phyloP scores from a whole-genome alignment of 75 land plant genomes.

The Cryptomeria japonica region DNA sequence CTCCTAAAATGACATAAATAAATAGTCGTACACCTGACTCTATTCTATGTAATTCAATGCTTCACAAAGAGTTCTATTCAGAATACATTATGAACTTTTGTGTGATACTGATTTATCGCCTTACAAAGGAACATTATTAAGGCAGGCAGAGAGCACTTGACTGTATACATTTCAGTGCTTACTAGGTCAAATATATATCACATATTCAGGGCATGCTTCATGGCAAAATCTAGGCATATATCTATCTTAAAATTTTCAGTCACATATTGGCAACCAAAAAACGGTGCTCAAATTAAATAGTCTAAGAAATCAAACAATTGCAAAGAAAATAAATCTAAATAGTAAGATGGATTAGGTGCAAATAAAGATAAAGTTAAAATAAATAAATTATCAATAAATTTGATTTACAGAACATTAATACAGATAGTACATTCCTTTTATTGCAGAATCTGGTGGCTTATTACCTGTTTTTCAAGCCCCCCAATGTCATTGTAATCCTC shows the following conservation, averaged over 20 bases:
- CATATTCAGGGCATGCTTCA: background rate
- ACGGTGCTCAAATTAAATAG: background rate
- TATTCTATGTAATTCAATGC: background rate
- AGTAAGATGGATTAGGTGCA: background rate
- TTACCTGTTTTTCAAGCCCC: conserved; percentile 97
- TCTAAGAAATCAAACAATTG: background rate
- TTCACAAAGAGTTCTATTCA: background rate
- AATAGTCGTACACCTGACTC: background rate
- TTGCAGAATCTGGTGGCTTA: background rate
- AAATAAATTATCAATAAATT: background rate
- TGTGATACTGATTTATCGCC: background rate
- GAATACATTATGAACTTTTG: background rate
- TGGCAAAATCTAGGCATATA: background rate
- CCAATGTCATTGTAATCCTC: conserved; percentile 99
- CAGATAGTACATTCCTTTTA: background rate
- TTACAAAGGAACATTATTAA: background rate
- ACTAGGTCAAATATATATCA: background rate
- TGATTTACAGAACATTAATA: background rate
- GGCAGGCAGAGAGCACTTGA: background rate
- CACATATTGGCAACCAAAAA: background rate
- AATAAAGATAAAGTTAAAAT: background rate
- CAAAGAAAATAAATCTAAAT: background rate
- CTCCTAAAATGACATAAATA: background rate
- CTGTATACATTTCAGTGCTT: background rate
- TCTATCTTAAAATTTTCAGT: background rate